Percentiles rank a stretch among this genome's conserved stretches.
Conservation (phyloP, 2,329 filamentous ascomycete genomes). For the Sporothrix brasiliensis region DNA sequence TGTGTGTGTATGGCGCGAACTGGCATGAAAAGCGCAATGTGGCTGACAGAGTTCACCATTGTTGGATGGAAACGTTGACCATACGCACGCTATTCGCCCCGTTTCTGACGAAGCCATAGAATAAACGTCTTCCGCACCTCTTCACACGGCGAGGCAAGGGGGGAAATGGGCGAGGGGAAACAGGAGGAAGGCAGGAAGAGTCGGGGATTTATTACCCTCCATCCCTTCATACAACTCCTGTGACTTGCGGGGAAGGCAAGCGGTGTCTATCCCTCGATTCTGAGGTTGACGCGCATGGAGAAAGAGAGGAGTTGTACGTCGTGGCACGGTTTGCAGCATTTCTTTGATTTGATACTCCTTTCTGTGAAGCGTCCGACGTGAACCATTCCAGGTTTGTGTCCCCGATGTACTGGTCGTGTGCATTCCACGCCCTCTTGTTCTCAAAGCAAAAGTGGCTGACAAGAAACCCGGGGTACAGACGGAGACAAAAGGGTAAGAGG, state of each 20-base stretch:
- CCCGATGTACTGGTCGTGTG: neutral
- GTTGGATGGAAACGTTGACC: neutral
- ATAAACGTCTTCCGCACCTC: neutral
- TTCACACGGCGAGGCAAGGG: conserved; percentile 11
- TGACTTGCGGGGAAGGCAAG: neutral
- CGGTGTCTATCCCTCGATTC: neutral
- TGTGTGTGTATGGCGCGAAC: neutral
- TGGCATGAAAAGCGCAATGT: neutral
- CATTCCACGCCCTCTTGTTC: neutral
- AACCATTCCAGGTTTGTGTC: neutral
- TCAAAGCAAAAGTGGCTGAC: neutral
- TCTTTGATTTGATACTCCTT: neutral
- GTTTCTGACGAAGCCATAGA: neutral
- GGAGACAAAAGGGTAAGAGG: neutral
- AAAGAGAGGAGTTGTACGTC: neutral
- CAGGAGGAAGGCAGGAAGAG: neutral
- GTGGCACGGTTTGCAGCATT: neutral
- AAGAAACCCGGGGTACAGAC: conserved; percentile 11
- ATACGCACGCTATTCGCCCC: neutral
- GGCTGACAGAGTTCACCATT: conserved; percentile 21
- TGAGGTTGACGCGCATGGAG: neutral
- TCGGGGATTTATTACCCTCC: neutral
- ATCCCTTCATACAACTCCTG: neutral
- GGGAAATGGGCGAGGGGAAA: neutral
- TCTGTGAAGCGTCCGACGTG: neutral